These are phyloP conservation scores for Cichorium intybus DNA, from an alignment of 140 eudicot genomes.

Conservation along the genomic window DNA sequence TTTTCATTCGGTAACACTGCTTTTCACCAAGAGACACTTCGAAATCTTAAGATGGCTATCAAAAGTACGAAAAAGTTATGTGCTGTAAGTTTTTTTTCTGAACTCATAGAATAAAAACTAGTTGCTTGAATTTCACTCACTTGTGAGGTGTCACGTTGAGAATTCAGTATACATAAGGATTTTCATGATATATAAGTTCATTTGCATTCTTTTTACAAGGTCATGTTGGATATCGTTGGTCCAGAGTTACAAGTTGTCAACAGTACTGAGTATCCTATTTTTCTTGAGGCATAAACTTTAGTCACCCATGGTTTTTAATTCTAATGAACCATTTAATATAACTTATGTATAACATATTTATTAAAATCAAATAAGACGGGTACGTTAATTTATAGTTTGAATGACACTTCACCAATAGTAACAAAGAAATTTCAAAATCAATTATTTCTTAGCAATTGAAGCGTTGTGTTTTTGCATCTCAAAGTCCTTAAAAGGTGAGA, in stretches of 20 bases:
- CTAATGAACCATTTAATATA: no score
- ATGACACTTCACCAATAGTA: no score
- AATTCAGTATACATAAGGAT: background rate
- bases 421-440: no score
- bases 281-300: constrained; percentile 48
- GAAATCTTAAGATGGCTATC: constrained; percentile 63
- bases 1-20: constrained; percentile 69
- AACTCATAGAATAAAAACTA: background rate
- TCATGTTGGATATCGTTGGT: constrained; percentile 53
- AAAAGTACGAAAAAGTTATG: constrained; percentile 68
- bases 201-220: constrained; percentile 32
- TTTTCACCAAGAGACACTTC: constrained; percentile 76
- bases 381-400: no score
- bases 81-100: constrained; percentile 47
- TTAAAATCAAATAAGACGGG: no score
- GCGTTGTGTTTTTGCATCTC: no score
- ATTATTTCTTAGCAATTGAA: no score
- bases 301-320: no score
- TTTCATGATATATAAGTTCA: constrained; percentile 1
- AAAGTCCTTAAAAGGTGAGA: no score
- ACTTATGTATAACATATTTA: no score
- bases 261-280: constrained; percentile 45
- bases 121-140: background rate
- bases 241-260: constrained; percentile 67
- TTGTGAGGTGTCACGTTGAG: constrained; percentile 1